Evolutionary conservation across 1,284 basidiomycete genomes (phyloP), one percentile per base, ranked within the genome.

Genomic region (Boletellus deceptivus): DNA sequence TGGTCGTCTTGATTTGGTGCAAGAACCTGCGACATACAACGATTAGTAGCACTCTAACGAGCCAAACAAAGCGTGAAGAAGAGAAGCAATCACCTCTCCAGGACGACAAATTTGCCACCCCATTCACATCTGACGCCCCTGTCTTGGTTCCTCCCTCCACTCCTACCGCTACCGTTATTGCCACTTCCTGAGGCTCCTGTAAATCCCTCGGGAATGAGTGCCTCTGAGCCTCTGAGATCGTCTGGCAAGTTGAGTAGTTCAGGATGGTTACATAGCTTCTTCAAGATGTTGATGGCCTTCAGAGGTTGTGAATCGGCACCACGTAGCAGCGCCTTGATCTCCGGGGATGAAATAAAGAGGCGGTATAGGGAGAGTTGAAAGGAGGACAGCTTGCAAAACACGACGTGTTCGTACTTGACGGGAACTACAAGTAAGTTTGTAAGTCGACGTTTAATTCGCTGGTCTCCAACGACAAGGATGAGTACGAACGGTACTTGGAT

Each of bases 321-420:
- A 18, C 91, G 86, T 3, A 99, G 79, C 16, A 98, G 75, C 14
- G 90, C 90, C 67, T 93, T 92, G 61, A 98, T 97, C 63, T 94
- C 93, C 10, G 95, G 93, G 7, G 95, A 97, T 4, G 87, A 87
- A 58, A 98, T 96, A 67, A 99, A 99, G 41, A 93, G 79, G 36
- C 88, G 84, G 70, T 99, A 99, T 4, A 99, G 76, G 2, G 88
- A 78, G 6, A 94, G 75, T 64, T 99, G 96, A 63, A 99, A 89
- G 3, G 87, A 78, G 2, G 93, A 95, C 14, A 94, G 82, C 43
- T 84, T 79, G 70, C 96, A 98, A 72, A 99, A 99, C 1, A 99
- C 97, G 58, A 99, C 97, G 56, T 98, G 94, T 71, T 99, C 96
- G 74, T 99, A 98, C 70, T 99, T 99, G 74, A 99, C 93, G 4